Conservation (phyloP, 2,329 filamentous ascomycete species). For the Acrocalymma vagum region DNA sequence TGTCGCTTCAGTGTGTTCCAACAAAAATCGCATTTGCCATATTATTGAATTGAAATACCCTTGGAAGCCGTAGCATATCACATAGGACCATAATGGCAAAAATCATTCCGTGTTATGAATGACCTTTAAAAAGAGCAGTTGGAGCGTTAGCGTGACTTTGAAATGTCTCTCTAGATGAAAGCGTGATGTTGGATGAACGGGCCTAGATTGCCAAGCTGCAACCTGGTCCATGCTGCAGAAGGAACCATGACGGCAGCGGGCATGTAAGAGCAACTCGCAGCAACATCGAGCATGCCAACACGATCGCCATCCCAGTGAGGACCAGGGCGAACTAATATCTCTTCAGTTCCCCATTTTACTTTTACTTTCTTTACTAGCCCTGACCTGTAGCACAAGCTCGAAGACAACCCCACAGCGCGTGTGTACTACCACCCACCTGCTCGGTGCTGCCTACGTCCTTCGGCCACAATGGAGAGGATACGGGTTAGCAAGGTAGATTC, state of each 20-base stretch:
- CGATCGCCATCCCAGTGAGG: too few species aligned
- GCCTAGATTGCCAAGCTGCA: slow-evolving; percentile 27
- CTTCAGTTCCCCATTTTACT: neutral
- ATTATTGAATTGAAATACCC: too few species aligned
- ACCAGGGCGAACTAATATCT: neutral
- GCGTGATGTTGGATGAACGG: slow-evolving; percentile 26
- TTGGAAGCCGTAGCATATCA: too few species aligned
- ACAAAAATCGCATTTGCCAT: too few species aligned
- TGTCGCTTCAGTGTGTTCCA: too few species aligned
- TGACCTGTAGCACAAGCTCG: too few species aligned
- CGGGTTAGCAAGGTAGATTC: slow-evolving; percentile 54
- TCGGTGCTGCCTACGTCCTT: slow-evolving; percentile 10
- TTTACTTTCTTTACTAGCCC: neutral
- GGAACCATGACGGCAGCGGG: slow-evolving; percentile 29
- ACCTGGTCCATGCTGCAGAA: slow-evolving; percentile 27
- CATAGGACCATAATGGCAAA: too few species aligned
- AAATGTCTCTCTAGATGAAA: neutral
- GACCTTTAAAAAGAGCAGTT: too few species aligned
- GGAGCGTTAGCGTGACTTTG: too few species aligned
- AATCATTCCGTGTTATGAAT: too few species aligned
- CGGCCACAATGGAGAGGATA: slow-evolving; percentile 53
- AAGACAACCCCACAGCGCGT: too few species aligned
- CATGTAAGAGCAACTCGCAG: slow-evolving; percentile 27
- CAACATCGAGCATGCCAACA: slow-evolving; percentile 20
- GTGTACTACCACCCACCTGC: slow-evolving; percentile 1